Evolutionary conservation across 176 grass and related monocot genomes (phyloP), one percentile per base, ranked within the genome.

Genomic region (Puccinellia tenuiflora): DNA sequence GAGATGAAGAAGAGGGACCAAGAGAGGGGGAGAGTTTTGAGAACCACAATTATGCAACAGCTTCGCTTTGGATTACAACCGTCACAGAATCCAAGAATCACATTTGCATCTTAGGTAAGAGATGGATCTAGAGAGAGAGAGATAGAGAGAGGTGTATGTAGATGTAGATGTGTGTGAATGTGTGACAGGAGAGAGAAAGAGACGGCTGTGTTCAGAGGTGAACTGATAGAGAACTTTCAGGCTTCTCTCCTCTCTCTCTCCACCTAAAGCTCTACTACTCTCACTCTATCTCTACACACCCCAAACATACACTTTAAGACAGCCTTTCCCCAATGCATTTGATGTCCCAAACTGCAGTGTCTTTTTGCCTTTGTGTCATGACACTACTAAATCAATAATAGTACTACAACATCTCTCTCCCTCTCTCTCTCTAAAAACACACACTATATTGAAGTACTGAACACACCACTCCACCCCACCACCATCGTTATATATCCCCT

Each of bases 201-300:
- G 91, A 84, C 91, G 96, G 91, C 89, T 92, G 96, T 95, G 96
- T 83, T 80, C 81, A 90, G 87, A 90, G 76, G 79, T 55, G 88
- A 89, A 91, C 92, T 93, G 87, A 88, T 83, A 90, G 88, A 97
- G 91, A 87, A 94, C 93, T 89, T 92, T 94, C 90, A 91, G 90
- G 87, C 54, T 77, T 85, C 83, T 83, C 84, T 67, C 85, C 74
- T 34, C 82, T 72, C 76, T 76, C 90, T 57, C 86, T 68, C 66
- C 81, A 73, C 79, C 80, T 84, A 86, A 86, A 72, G 63, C 87
- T 81, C 77, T 85, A 85, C 68, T 61, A 25, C 43, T 77, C 81
- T 90, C 85, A 81, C 73, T 86, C 83, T 75, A 81, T 20, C 53
- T 84, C 62, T 84, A 85, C 82, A 82, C 78, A 46, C 35, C 83